These are phyloP conservation scores for Cordyceps militaris DNA, from an alignment of 2,329 filamentous ascomycete genomes.

Conservation along the genomic window DNA sequence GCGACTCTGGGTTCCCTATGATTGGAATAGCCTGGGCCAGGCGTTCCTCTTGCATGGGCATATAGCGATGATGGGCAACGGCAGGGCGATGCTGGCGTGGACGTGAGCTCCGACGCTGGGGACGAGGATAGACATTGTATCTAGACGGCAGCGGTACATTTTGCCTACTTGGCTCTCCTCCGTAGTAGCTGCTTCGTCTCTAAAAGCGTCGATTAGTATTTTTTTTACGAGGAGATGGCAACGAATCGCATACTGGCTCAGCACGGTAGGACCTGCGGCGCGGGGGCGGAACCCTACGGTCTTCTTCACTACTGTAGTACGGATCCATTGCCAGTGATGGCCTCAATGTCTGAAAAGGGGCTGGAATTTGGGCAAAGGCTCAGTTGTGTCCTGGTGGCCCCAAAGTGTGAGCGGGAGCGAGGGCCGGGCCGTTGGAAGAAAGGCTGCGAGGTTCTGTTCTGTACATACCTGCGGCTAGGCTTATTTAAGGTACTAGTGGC, in stretches of 20 bases:
- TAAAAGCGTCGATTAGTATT: background rate
- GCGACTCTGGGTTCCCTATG: background rate
- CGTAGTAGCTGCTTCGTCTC: background rate
- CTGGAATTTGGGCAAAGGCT: background rate
- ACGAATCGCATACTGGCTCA: background rate
- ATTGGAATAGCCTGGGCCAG: background rate
- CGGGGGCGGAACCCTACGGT: background rate
- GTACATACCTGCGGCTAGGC: background rate
- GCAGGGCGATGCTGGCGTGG: background rate
- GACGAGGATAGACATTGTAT: background rate
- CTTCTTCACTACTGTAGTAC: slow-evolving; percentile 5
- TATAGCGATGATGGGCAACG: background rate
- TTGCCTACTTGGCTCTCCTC: background rate
- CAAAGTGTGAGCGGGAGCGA: slow-evolving; percentile 8
- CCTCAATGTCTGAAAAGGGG: background rate
- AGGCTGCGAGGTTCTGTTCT: background rate
- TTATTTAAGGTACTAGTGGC: background rate
- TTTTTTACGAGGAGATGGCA: background rate
- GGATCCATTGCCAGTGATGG: background rate
- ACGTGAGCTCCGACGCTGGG: background rate
- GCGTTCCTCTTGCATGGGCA: background rate
- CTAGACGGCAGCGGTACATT: background rate
- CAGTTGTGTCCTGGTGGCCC: too few species aligned
- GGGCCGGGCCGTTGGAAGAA: slow-evolving; percentile 8
- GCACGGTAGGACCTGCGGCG: background rate